A percentile compares a stretch with the other conserved stretches of the same genome.
Evolutionary conservation across 106 monocot genomes (phyloP).

Genomic region (Posidonia australis): DNA sequence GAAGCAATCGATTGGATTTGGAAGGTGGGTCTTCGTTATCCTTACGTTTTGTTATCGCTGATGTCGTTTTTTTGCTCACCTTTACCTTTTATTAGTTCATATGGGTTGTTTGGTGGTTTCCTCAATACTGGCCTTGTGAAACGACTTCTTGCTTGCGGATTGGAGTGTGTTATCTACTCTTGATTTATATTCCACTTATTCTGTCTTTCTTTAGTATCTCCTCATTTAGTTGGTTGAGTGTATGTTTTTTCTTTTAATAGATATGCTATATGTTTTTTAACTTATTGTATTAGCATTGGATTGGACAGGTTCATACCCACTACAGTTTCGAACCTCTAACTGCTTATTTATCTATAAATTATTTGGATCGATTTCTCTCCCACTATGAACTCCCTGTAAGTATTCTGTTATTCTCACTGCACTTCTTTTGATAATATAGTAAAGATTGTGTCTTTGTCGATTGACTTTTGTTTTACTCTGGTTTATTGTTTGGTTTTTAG

Average conservation of each 20-base stretch:
- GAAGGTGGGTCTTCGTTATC: constrained; percentile 34
- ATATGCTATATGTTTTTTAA: background rate
- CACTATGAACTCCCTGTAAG: constrained; percentile 46
- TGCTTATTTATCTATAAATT: constrained; percentile 59
- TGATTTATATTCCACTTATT: no score
- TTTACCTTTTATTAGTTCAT: background rate
- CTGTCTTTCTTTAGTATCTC: no score
- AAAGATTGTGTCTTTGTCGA: no score
- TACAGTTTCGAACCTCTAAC: constrained; percentile 64
- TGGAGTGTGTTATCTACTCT: no score
- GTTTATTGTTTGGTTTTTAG: no score
- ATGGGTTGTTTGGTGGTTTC: background rate
- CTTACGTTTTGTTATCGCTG: background rate
- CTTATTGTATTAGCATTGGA: background rate
- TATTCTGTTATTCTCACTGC: background rate
- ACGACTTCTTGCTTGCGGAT: no score
- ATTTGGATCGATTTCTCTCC: constrained; percentile 73
- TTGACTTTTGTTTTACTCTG: no score
- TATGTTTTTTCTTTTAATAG: background rate
- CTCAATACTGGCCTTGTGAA: no score
- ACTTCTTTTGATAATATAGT: background rate
- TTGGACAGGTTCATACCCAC: constrained; percentile 52
- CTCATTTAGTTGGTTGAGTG: no score
- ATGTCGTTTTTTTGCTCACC: background rate
- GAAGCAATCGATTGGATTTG: constrained; percentile 89